A percentile compares a stretch with the other conserved stretches of the same genome.
These are phyloP conservation scores for Ilyonectria mors-panacis DNA, from an alignment of 2,329 filamentous ascomycete genomes.

Conservation along the genomic window DNA sequence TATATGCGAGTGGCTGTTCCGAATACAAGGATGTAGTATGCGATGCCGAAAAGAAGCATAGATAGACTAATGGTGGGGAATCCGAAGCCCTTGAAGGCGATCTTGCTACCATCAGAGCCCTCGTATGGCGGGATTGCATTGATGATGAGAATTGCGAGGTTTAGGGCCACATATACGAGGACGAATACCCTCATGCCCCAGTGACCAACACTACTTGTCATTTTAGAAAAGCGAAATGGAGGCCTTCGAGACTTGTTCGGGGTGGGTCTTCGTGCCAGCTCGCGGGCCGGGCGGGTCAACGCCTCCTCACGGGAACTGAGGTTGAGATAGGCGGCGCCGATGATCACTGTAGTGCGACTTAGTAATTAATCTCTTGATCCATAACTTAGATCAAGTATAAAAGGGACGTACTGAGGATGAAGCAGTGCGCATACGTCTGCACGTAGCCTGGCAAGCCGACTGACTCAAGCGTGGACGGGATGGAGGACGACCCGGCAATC, in stretches of 20 bases:
- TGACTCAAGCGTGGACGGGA: background rate
- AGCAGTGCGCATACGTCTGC: conserved; percentile 18
- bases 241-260: background rate
- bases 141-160: background rate
- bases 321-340: background rate
- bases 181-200: background rate
- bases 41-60: background rate
- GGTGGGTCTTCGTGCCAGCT: background rate
- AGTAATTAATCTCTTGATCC: background rate
- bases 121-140: background rate
- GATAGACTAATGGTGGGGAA: background rate
- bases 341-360: background rate
- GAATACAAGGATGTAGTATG: background rate
- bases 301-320: background rate
- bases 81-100: background rate
- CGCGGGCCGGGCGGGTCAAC: background rate
- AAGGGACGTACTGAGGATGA: conserved; percentile 4
- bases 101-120: background rate
- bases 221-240: background rate
- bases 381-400: no score
- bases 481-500: background rate
- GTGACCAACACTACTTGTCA: background rate
- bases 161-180: background rate
- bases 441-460: conserved; percentile 16
- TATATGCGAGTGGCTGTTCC: background rate